A percentile compares a stretch with the other conserved stretches of the same genome.
Evolutionary conservation across 2,329 filamentous ascomycete genomes (phyloP).

Genomic region (Xylariaceae sp.): DNA sequence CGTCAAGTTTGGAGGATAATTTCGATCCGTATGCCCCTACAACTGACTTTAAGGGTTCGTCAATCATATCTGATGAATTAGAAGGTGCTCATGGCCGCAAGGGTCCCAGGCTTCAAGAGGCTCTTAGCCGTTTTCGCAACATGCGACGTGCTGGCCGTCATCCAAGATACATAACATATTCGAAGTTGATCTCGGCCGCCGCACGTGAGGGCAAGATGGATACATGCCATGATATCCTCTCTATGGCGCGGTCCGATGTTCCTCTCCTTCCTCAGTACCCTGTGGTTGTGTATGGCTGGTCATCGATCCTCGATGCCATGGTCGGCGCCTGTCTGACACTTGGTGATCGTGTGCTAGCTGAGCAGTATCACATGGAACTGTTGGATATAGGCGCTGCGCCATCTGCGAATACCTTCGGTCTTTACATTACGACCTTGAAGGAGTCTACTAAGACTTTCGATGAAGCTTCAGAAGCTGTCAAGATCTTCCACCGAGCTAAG

Average conservation of each 20-base stretch:
- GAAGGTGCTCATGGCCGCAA: constrained; percentile 79
- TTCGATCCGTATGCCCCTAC: constrained; percentile 90
- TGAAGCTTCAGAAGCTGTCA: constrained; percentile 93
- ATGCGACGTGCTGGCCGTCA: constrained; percentile 92
- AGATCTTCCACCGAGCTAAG: constrained; percentile 95
- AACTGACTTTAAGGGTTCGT: constrained; percentile 92
- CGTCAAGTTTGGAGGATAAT: constrained; percentile 74
- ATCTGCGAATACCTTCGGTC: constrained; percentile 94
- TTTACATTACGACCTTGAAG: constrained; percentile 99
- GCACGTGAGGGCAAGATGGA: constrained; percentile 84
- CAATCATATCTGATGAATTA: constrained; percentile 86
- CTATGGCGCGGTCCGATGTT: constrained; percentile 87
- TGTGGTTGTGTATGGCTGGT: constrained; percentile 92
- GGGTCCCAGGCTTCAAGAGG: constrained; percentile 77
- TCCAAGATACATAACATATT: constrained; percentile 94
- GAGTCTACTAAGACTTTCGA: constrained; percentile 98
- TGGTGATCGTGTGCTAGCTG: constrained; percentile 79
- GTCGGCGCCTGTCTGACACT: constrained; percentile 87
- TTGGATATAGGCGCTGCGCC: constrained; percentile 88
- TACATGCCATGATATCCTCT: constrained; percentile 83
- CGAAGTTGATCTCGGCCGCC: constrained; percentile 90
- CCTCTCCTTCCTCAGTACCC: constrained; percentile 84
- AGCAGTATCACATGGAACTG: constrained; percentile 89
- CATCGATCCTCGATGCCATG: constrained; percentile 95
- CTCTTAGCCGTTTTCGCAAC: constrained; percentile 83